A percentile compares a stretch with the other conserved stretches of the same genome.
These are phyloP conservation scores for Ceratobasidium sp. DNA, from an alignment of 1,284 basidiomycete species.

Conservation along the genomic window DNA sequence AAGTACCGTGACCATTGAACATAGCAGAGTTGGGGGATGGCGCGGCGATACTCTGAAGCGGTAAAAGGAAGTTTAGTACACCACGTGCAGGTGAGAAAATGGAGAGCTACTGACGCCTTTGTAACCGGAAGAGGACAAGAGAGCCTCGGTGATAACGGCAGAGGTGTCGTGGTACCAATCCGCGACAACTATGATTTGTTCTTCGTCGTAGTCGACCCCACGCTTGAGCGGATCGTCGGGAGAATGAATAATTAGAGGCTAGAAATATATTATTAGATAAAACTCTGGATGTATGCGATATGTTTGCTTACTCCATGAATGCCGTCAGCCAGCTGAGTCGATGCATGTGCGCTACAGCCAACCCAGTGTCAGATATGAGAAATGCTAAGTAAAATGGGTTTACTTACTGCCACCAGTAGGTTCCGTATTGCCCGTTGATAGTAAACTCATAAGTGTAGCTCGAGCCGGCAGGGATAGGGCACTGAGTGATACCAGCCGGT, in stretches of 20 bases:
- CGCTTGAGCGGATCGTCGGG: slow-evolving; percentile 54
- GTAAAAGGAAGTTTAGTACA: slow-evolving; percentile 37
- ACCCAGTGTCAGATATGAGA: neutral
- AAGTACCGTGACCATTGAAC: slow-evolving; percentile 57
- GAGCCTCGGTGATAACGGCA: slow-evolving; percentile 44
- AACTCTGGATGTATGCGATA: slow-evolving; percentile 47
- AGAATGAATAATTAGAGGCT: slow-evolving; percentile 54
- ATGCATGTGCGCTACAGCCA: slow-evolving; percentile 50
- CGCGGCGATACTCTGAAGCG: slow-evolving; percentile 50
- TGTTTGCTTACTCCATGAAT: slow-evolving; percentile 52
- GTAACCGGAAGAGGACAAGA: slow-evolving; percentile 31
- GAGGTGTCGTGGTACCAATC: slow-evolving; percentile 53
- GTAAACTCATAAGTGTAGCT: slow-evolving; percentile 57
- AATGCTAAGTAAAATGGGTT: no score
- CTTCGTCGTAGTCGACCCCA: slow-evolving; percentile 55
- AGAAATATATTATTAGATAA: neutral
- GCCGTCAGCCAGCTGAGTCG: slow-evolving; percentile 54
- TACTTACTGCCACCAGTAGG: slow-evolving; percentile 29
- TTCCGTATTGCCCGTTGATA: slow-evolving; percentile 49
- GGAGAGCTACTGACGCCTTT: slow-evolving; percentile 11
- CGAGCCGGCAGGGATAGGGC: slow-evolving; percentile 55
- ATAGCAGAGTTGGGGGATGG: slow-evolving; percentile 56
- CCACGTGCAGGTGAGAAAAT: slow-evolving; percentile 22
- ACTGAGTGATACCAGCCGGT: slow-evolving; percentile 55
- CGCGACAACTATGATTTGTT: slow-evolving; percentile 36